These are phyloP conservation scores for Austropuccinia psidii DNA, from an alignment of 1,284 basidiomycete species.

Conservation along the genomic window DNA sequence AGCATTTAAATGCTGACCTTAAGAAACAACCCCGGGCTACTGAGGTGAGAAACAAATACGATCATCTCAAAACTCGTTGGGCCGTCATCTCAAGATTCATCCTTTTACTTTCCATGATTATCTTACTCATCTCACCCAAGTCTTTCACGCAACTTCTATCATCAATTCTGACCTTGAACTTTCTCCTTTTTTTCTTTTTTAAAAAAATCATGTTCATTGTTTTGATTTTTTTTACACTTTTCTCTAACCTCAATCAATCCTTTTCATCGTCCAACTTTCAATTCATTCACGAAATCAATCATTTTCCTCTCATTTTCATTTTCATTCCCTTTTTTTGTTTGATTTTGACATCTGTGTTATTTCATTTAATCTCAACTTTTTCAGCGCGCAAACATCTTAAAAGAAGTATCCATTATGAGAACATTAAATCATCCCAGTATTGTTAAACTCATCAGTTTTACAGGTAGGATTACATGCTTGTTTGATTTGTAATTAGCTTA, in stretches of 20 bases:
- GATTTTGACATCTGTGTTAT: background rate
- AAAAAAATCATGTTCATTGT: background rate
- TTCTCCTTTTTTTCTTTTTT: constrained; percentile 38
- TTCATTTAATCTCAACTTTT: constrained; percentile 20
- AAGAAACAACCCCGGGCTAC: constrained; percentile 45
- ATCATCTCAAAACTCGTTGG: background rate
- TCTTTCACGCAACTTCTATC: constrained; percentile 12
- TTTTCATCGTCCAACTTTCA: background rate
- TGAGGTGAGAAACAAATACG: constrained; percentile 49
- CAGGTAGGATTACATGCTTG: constrained; percentile 38
- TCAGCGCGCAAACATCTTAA: constrained; percentile 94
- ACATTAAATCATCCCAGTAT: constrained; percentile 81
- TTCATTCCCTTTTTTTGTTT: background rate
- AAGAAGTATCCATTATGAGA: constrained; percentile 99
- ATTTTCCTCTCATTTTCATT: no score
- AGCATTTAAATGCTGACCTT: constrained; percentile 42
- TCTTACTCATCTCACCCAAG: background rate
- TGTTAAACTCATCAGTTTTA: constrained; percentile 79
- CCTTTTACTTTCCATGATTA: background rate
- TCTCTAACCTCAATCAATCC: background rate
- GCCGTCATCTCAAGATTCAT: no score
- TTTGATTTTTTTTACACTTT: background rate
- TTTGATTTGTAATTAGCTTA: no score
- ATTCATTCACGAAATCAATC: no score
- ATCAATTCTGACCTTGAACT: constrained; percentile 24